Evolutionary conservation across 2,329 filamentous ascomycete genomes (phyloP).

Genomic region (Septoria linicola): DNA sequence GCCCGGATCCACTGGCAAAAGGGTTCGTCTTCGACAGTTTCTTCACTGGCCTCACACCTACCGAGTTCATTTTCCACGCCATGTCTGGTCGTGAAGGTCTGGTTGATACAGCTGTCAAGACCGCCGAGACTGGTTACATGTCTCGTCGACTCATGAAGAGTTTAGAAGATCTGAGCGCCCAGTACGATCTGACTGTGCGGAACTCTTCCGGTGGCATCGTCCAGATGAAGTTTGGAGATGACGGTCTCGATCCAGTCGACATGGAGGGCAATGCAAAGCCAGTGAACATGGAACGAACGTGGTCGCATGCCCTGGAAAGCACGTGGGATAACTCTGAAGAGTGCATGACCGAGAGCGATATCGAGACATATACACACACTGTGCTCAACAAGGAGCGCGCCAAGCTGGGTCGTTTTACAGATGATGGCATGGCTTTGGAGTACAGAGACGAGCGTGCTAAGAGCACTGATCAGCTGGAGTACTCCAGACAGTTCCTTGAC

Average conservation of each 20-base stretch:
- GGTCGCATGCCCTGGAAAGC: constrained; percentile 71
- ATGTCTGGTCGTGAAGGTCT: constrained; percentile 98
- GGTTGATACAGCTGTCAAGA: constrained; percentile 98
- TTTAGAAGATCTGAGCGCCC: constrained; percentile 86
- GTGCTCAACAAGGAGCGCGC: constrained; percentile 67
- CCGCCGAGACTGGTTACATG: constrained; percentile 98
- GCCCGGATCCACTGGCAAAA: constrained; percentile 87
- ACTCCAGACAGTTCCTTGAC: constrained; percentile 75
- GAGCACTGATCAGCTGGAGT: constrained; percentile 64
- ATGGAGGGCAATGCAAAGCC: constrained; percentile 95
- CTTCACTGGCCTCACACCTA: constrained; percentile 84
- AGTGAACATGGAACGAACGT: constrained; percentile 88
- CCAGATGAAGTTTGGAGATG: constrained; percentile 96
- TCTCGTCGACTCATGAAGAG: constrained; percentile 97
- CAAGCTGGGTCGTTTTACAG: constrained; percentile 51
- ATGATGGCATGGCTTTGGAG: constrained; percentile 47
- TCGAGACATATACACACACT: constrained; percentile 65
- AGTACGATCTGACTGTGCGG: constrained; percentile 92
- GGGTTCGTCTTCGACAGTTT: constrained; percentile 98
- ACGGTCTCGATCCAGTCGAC: constrained; percentile 91
- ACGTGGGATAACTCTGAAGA: constrained; percentile 78
- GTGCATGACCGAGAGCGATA: constrained; percentile 71
- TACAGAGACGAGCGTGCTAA: constrained; percentile 71
- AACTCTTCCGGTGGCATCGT: constrained; percentile 87
- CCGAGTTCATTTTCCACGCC: constrained; percentile 96